phyloP scores from a whole-genome alignment of 2,329 filamentous ascomycete genomes.

The Aaosphaeria arxii region DNA sequence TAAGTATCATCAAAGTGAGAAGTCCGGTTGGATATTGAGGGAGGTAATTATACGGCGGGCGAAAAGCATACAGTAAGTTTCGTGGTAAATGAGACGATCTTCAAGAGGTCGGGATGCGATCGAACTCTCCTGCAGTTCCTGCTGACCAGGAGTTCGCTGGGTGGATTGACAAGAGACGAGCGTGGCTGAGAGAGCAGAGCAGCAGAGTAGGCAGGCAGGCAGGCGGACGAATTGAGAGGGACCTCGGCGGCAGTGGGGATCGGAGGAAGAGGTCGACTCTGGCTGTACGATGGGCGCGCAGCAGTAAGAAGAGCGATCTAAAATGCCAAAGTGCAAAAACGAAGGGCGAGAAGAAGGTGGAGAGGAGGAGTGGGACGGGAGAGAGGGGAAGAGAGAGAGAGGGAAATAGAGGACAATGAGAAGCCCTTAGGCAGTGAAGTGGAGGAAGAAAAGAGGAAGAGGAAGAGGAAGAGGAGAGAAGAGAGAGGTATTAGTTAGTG shows the following conservation, averaged over 20 bases:
- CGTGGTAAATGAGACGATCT: slow-evolving; percentile 6
- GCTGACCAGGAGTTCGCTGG: slow-evolving; percentile 67
- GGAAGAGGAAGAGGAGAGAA: not conserved
- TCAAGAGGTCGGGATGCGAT: slow-evolving; percentile 15
- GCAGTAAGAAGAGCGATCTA: slow-evolving; percentile 12
- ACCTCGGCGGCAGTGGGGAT: too few species aligned
- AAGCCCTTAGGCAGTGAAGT: not conserved
- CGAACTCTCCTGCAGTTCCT: slow-evolving; percentile 73
- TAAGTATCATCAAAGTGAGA: not conserved
- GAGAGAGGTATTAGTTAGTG: not conserved
- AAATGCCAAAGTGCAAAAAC: slow-evolving; percentile 18
- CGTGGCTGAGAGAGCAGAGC: slow-evolving; percentile 7
- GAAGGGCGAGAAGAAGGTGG: slow-evolving; percentile 15
- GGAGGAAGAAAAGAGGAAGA: not conserved
- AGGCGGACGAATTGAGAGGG: slow-evolving; percentile 1
- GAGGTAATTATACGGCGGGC: not conserved
- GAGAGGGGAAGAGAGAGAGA: not conserved
- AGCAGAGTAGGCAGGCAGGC: slow-evolving; percentile 4
- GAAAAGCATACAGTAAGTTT: slow-evolving; percentile 9
- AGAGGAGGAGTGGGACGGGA: slow-evolving; percentile 1
- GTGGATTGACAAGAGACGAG: not conserved
- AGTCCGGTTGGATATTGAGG: slow-evolving; percentile 1
- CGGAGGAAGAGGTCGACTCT: slow-evolving; percentile 1
- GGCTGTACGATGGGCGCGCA: slow-evolving; percentile 2
- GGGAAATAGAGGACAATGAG: not conserved